phyloP scores from a whole-genome alignment of 2,329 filamentous ascomycete species.

The Fusarium marasasianum region DNA sequence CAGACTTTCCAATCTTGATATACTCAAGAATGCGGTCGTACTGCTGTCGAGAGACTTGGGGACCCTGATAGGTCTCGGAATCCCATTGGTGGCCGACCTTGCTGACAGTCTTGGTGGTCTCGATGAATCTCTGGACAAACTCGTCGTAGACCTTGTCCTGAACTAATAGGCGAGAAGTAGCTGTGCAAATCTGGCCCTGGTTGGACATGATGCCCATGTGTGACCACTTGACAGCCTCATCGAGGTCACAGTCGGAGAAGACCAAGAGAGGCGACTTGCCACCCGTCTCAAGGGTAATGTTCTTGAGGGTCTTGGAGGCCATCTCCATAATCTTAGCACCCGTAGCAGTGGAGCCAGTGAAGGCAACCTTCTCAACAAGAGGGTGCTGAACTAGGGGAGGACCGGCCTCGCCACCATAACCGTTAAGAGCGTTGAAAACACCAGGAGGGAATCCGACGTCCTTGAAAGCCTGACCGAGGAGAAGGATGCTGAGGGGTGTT shows the following conservation, averaged over 20 bases:
- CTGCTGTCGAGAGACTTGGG: constrained; percentile 68
- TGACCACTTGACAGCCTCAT: constrained; percentile 78
- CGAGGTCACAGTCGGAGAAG: constrained; percentile 78
- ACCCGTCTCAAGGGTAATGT: constrained; percentile 72
- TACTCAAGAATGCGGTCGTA: constrained; percentile 74
- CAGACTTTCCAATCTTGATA: constrained; percentile 53
- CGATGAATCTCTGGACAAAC: constrained; percentile 80
- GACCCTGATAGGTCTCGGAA: constrained; percentile 50
- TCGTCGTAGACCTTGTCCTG: constrained; percentile 86
- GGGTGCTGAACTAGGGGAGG: constrained; percentile 65
- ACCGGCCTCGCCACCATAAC: constrained; percentile 79
- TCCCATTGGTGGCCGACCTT: constrained; percentile 48
- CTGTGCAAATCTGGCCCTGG: constrained; percentile 72
- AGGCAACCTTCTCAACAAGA: constrained; percentile 79
- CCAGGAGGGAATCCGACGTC: constrained; percentile 80
- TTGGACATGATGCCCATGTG: constrained; percentile 73
- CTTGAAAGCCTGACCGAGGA: constrained; percentile 71
- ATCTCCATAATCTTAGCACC: constrained; percentile 81
- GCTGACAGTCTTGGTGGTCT: constrained; percentile 66
- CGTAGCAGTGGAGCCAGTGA: constrained; percentile 77
- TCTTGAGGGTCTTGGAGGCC: constrained; percentile 68
- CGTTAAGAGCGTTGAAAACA: constrained; percentile 78
- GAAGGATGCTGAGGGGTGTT: constrained; percentile 75
- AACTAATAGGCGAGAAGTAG: constrained; percentile 82
- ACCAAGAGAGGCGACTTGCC: constrained; percentile 82